Evolutionary conservation across 2,329 filamentous ascomycete species (phyloP), one percentile per base, ranked within the genome.

Genomic region (Colletotrichum sansevieriae): DNA sequence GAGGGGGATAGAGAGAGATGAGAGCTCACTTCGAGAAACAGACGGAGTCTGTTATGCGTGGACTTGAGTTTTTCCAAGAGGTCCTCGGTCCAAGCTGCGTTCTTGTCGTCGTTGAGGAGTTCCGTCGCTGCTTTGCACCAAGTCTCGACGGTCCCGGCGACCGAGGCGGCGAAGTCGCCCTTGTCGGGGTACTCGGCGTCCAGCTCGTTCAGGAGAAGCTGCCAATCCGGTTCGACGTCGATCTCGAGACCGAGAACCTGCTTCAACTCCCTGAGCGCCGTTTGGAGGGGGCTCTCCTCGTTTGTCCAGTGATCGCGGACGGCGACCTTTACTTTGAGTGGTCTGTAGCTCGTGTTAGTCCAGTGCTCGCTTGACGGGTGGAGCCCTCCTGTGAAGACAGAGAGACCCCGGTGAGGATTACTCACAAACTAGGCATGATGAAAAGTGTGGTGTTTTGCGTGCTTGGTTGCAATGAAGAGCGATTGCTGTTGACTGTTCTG

Each of bases 301-400:
- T 75, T 79, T 35, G 77, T 75, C 83, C 83, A 85, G 59, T 76
- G 71, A 70, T 85, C 82, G 33, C 83, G 81, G 71, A 85, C 76
- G 47, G 76, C 77, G 68, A 83, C 67, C 63, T 80, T 79, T 49
- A 80, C 76, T 71, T 82, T 82, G 59, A 84, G 76, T 0, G 83
- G 82, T 54, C 83, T 85, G 51, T 22, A 37, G 15, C 20, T 29
- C 13, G 39, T 65, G 39, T 60, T 37, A 56, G 43, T 54, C 49
- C 46, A 18, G n/a, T n/a, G 63, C 13, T 54, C 44, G 39, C 7
- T 43, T 54, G 47, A 12, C 18, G 15, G 29, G 25, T 25, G 57
- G 20, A 13, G 18, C 47, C 33, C 18, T 25, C 35, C 46, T 35
- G 47, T 4, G 59, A 54, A 8, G 37, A 35, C 25, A 18, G 29